Conservation (phyloP, 805 yeast genomes). For the Nakazawaea ishiwadae region DNA sequence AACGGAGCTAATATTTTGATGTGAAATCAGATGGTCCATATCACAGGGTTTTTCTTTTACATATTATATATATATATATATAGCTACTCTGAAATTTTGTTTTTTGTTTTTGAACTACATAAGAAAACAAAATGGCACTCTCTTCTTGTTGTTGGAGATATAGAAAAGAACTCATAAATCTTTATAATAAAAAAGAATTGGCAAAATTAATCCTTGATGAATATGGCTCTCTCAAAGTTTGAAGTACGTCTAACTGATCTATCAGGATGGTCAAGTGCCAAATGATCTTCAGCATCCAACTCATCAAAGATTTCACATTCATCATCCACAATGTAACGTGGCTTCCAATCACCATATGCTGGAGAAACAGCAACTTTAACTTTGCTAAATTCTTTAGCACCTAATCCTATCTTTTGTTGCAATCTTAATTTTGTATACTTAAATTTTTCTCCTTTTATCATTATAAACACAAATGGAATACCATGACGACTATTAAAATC, state of each 20-base stretch:
- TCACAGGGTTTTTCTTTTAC: no score
- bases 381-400: slow-evolving; percentile 75
- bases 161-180: no score
- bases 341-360: slow-evolving; percentile 28
- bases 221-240: slow-evolving; percentile 53
- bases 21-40: no score
- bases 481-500: slow-evolving; percentile 67
- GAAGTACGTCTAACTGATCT: slow-evolving; percentile 55
- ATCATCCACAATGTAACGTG: slow-evolving; percentile 48
- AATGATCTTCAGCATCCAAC: slow-evolving; percentile 41
- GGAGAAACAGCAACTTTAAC: slow-evolving; percentile 60
- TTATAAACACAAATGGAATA: slow-evolving; percentile 76
- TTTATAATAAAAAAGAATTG: background rate
- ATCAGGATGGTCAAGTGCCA: slow-evolving; percentile 89
- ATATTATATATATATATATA: no score
- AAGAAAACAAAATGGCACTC: background rate
- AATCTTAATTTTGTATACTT: slow-evolving; percentile 61
- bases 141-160: slow-evolving; percentile 1
- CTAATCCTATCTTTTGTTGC: slow-evolving; percentile 66
- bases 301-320: slow-evolving; percentile 52
- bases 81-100: no score
- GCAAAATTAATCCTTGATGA: slow-evolving; percentile 36
- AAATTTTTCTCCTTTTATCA: slow-evolving; percentile 63
- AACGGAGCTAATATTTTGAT: no score
- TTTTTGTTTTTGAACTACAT: no score